phyloP scores from a whole-genome alignment of 352 stramenopile genomes.

The Bremia lactucae region DNA sequence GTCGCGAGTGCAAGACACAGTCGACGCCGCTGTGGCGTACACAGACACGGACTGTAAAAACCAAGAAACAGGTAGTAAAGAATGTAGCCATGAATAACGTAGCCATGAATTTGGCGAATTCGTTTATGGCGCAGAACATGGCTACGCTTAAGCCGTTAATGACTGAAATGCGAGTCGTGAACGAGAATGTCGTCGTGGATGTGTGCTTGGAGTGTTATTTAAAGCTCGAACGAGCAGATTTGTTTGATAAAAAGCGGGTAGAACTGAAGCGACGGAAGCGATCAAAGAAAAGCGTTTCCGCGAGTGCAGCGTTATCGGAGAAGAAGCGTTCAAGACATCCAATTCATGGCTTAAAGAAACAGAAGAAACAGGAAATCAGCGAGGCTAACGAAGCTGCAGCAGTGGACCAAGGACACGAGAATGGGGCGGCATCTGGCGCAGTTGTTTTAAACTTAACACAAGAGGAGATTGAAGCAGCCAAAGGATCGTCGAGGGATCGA shows the following conservation, averaged over 20 bases:
- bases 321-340: slow-evolving; percentile 43
- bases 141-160: slow-evolving; percentile 2
- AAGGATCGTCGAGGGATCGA: slow-evolving; percentile 13
- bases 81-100: neutral
- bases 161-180: slow-evolving; percentile 13
- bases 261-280: slow-evolving; percentile 29
- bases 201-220: slow-evolving; percentile 64
- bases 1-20: slow-evolving; percentile 43
- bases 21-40: slow-evolving; percentile 55
- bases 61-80: slow-evolving; percentile 8
- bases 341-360: slow-evolving; percentile 45
- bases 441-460: slow-evolving; percentile 27
- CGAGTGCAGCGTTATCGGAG: slow-evolving; percentile 11
- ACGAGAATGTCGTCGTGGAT: slow-evolving; percentile 24
- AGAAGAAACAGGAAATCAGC: slow-evolving; percentile 46
- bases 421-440: neutral
- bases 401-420: too few species aligned
- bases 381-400: too few species aligned
- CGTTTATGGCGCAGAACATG: slow-evolving; percentile 8
- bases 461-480: slow-evolving; percentile 28
- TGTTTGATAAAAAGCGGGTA: slow-evolving; percentile 46
- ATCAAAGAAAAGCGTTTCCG: slow-evolving; percentile 18
- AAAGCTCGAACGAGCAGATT: slow-evolving; percentile 49
- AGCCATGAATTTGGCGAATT: neutral
- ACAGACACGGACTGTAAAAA: slow-evolving; percentile 13